Evolutionary conservation across 1,139 yeast genomes (phyloP), one percentile per base, ranked within the genome.

Genomic region (Debaryomyces fabryi): DNA sequence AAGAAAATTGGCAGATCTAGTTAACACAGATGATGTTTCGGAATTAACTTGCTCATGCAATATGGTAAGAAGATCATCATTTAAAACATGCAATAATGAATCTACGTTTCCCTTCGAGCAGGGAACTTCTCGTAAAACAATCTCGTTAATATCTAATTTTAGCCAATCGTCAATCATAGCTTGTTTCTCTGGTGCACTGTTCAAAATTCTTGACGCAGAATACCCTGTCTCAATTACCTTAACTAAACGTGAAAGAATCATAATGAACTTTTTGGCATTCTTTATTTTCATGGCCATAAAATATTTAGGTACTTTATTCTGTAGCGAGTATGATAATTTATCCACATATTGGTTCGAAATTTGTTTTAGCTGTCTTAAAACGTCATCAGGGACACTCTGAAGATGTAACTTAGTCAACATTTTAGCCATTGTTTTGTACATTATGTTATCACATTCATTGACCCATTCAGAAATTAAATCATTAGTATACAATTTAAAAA

Each of bases 331-430:
- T 3, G 74, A 58, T 24, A 80, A 63, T 50, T 72, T 72, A 27
- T 71, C 74, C 4, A 76, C 62, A 58, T 70, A 82, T 7, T 73
- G 67, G 5, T 63, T 55, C 2, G 81, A 66, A 39, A 85, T 69
- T 25, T 69, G 71, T 44, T 74, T 76, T 50, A 85, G 67, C 49
- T 76, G 81, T 6, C 65, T 64, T 30, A 83, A 58, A n/a, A 85
- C 84, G 23, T 78, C 77, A 0, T 69, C 68, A 1, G 90, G 88
- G 8, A 85, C 79, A 38, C 54, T 58, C 56, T 86, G 88, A 36
- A 83, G 66, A n/a, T 83, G 82, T 50, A 87, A 67, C 36, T 85
- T 85, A n/a, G 86, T 78, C 52, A 89, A 65, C 78, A 86, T 76
- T 54, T 81, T 81, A 16, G 85, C 74, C 74, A 88, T 72, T 7